Conservation (phyloP, 495 filamentous ascomycete genomes). For the Astrocystis sublimbata region DNA sequence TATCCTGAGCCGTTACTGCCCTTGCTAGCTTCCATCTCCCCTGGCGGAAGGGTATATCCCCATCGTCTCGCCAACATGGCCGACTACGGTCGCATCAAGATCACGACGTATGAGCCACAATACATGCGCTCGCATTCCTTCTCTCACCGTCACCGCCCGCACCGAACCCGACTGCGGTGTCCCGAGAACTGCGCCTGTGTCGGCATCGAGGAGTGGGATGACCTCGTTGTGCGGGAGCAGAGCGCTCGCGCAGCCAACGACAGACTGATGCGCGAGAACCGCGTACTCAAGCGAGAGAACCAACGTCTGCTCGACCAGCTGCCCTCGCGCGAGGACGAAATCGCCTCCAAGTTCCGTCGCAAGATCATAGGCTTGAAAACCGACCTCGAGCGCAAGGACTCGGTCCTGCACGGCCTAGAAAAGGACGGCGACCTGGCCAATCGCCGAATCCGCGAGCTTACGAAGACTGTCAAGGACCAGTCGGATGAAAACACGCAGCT, state of each 20-base stretch:
- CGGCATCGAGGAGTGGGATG: slow-evolving; percentile 27
- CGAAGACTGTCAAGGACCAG: slow-evolving; percentile 18
- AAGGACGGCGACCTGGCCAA: slow-evolving; percentile 14
- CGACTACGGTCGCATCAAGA: slow-evolving; percentile 24
- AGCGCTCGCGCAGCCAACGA: slow-evolving; percentile 18
- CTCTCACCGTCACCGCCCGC: slow-evolving; percentile 23
- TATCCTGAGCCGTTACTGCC: slow-evolving; percentile 14
- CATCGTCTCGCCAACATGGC: slow-evolving; percentile 23
- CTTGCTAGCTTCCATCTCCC: slow-evolving; percentile 10
- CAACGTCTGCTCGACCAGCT: slow-evolving; percentile 13
- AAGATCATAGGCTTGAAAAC: slow-evolving; percentile 17
- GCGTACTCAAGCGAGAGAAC: slow-evolving; percentile 25
- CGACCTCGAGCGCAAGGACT: slow-evolving; percentile 25
- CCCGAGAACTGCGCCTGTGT: slow-evolving; percentile 31
- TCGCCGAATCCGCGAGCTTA: slow-evolving; percentile 18
- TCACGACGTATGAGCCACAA: slow-evolving; percentile 10
- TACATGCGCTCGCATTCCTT: slow-evolving; percentile 26
- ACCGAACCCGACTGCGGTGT: slow-evolving; percentile 21
- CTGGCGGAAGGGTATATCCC: slow-evolving; percentile 14
- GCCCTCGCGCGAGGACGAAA: slow-evolving; percentile 21
- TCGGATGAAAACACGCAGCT: not conserved
- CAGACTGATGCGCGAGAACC: slow-evolving; percentile 24
- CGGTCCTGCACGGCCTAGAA: slow-evolving; percentile 16
- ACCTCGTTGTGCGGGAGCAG: slow-evolving; percentile 24
- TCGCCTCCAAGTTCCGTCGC: slow-evolving; percentile 9